Conservation (phyloP, 805 yeast genomes). For the Lachancea mirantina region DNA sequence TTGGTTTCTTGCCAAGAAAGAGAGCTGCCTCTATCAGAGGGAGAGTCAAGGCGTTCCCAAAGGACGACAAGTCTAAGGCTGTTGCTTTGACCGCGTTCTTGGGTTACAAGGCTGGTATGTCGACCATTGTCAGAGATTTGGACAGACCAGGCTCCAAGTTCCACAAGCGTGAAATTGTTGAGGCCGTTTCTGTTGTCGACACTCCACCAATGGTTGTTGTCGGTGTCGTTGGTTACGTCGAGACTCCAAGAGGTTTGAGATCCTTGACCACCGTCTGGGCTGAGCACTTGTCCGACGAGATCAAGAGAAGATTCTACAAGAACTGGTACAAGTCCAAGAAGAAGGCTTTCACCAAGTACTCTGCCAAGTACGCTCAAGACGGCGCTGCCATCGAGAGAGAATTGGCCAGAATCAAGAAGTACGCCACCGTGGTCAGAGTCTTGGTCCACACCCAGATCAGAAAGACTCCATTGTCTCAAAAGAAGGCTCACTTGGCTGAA, state of each 20-base stretch:
- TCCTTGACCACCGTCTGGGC: slow-evolving; percentile 99
- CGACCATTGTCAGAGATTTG: slow-evolving; percentile 99
- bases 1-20: slow-evolving; percentile 99
- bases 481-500: slow-evolving; percentile 99
- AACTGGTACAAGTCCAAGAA: slow-evolving; percentile 99
- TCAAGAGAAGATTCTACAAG: slow-evolving; percentile 99
- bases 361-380: slow-evolving; percentile 93
- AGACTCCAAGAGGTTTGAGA: slow-evolving; percentile 99
- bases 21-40: slow-evolving; percentile 98
- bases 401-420: slow-evolving; percentile 97
- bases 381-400: slow-evolving; percentile 87
- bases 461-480: slow-evolving; percentile 97
- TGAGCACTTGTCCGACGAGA: slow-evolving; percentile 98
- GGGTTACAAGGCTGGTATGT: slow-evolving; percentile 99
- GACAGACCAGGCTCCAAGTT: slow-evolving; percentile 99
- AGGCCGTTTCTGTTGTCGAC: slow-evolving; percentile 98
- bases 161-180: slow-evolving; percentile 99
- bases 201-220: slow-evolving; percentile 98
- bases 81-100: slow-evolving; percentile 98
- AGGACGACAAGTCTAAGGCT: slow-evolving; percentile 95
- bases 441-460: slow-evolving; percentile 99
- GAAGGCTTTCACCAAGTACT: slow-evolving; percentile 99
- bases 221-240: slow-evolving; percentile 99
- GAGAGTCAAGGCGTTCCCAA: slow-evolving; percentile 98
- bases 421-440: slow-evolving; percentile 97